Evolutionary conservation across 2,329 filamentous ascomycete species (phyloP), one percentile per base, ranked within the genome.

Genomic region (Sphaerulina musiva): DNA sequence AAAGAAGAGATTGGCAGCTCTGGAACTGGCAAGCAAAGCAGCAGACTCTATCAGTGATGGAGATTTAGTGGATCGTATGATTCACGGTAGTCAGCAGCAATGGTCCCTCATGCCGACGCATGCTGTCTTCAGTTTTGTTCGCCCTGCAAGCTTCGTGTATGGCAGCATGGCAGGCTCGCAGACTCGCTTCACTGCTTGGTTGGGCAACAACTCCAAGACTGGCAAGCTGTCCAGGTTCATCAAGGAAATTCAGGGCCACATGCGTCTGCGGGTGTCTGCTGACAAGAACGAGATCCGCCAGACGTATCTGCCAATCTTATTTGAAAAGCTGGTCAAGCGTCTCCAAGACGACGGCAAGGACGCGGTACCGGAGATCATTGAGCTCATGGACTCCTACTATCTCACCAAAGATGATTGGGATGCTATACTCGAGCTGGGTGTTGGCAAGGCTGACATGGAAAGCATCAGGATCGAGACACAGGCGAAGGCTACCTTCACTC

Each of bases 101-200:
- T 98, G 93, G 93, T 93, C 88, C 67, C 74, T 98, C 58, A 98
- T 98, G 93, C 93, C 93, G 11, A 87, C 89, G 1, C 93, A 98
- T 71, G 93, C 91, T 26, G 80, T 96, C 39, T 96, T 97, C 74
- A 95, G 91, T 68, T 95, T 95, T 51, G 92, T 98, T 23, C 80
- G 88, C 26, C 93, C 93, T 4, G 86, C 93, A 6, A 95, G 89
- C 70, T 95, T 87, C 67, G 78, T 93, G 9, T 82, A 89, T 48
- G 93, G 93, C 40, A 85, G 86, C 64, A 81, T 95, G 66, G 74
- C 73, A 7, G 76, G 76, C 62, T 78, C 82, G 59, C 75, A 80
- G 55, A 86, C 89, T 36, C 78, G 78, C 41, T 98, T 98, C 69
- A 93, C 93, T 0, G 80, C 81, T 6, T 98, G 93, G 93, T 81